phyloP scores from a whole-genome alignment of 108 stramenopile genomes.

The Cyclostephanos tholiformis region DNA sequence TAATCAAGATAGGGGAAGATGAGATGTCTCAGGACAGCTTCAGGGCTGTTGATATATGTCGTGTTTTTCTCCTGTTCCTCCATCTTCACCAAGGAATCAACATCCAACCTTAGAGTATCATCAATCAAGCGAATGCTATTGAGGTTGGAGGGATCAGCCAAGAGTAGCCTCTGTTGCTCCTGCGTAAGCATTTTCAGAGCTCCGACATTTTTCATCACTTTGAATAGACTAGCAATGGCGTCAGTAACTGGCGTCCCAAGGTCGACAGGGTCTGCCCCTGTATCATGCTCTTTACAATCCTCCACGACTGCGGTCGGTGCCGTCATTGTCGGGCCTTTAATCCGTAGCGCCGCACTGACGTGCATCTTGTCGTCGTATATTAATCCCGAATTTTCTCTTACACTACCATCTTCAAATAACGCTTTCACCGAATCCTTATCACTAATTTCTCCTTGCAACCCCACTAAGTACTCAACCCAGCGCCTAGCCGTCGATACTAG shows the following conservation, averaged over 20 bases:
- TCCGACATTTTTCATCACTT: neutral
- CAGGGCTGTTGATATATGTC: neutral
- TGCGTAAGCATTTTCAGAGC: neutral
- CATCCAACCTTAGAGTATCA: slow-evolving; percentile 1
- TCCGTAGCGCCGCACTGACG: neutral
- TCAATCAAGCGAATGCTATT: neutral
- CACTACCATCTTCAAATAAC: neutral
- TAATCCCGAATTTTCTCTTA: neutral
- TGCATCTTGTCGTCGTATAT: too few relatives aligned
- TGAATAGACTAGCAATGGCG: neutral
- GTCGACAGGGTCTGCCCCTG: too few relatives aligned
- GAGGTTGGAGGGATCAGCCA: neutral
- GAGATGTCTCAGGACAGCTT: slow-evolving; percentile 18
- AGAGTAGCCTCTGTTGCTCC: neutral
- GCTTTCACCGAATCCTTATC: neutral
- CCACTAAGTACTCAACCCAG: slow-evolving; percentile 5
- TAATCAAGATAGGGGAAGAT: slow-evolving; percentile 44
- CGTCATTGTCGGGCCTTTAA: neutral
- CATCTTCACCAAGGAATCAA: neutral
- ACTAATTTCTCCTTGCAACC: neutral
- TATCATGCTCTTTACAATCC: too few relatives aligned
- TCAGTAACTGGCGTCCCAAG: neutral
- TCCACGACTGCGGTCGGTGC: neutral
- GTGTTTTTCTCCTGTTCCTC: too few relatives aligned
- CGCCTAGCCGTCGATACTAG: neutral